A percentile compares a stretch with the other conserved stretches of the same genome.
phyloP scores from a whole-genome alignment of 164 flowering plant genomes.

The Akebia trifoliata region DNA sequence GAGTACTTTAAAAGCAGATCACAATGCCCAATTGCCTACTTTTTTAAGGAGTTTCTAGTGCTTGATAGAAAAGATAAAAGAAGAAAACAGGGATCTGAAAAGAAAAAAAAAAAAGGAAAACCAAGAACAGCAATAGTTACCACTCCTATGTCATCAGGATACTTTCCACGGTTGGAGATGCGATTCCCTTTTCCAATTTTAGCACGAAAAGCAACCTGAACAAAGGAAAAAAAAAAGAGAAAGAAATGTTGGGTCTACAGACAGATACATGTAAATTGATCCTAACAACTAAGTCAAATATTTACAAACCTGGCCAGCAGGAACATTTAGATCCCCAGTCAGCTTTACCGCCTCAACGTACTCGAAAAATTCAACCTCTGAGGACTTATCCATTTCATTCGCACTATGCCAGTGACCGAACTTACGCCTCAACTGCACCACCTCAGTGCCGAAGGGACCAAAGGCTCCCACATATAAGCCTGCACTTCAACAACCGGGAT shows the following conservation, averaged over 20 bases:
- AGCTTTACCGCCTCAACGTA: conserved; percentile 96
- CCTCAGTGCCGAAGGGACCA: conserved; percentile 93
- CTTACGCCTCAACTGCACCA: conserved; percentile 85
- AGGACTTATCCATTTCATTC: conserved; percentile 30
- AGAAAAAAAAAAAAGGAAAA: not conserved
- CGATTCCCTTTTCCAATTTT: conserved; percentile 81
- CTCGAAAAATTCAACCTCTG: conserved; percentile 86
- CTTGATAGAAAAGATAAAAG: not conserved
- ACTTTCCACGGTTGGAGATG: conserved; percentile 55
- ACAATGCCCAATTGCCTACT: no score
- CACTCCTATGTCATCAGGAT: conserved; percentile 93
- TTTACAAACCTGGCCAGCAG: conserved; percentile 85
- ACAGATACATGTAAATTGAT: not conserved
- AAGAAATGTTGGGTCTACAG: not conserved
- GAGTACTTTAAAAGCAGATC: not conserved
- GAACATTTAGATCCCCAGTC: conserved; percentile 93
- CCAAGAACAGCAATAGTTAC: conserved; percentile 30
- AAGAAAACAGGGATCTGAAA: not conserved
- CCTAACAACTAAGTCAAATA: conserved; percentile 9
- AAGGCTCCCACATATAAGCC: conserved; percentile 93
- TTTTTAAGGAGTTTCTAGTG: not conserved
- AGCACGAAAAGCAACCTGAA: conserved; percentile 90
- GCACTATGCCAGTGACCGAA: conserved; percentile 72
- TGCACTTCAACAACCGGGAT: conserved; percentile 24
- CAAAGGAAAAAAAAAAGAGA: not conserved